Percentiles rank a stretch among this genome's conserved stretches.
Conservation (phyloP, 495 filamentous ascomycete species). For the Massariosphaeria phaeospora region DNA sequence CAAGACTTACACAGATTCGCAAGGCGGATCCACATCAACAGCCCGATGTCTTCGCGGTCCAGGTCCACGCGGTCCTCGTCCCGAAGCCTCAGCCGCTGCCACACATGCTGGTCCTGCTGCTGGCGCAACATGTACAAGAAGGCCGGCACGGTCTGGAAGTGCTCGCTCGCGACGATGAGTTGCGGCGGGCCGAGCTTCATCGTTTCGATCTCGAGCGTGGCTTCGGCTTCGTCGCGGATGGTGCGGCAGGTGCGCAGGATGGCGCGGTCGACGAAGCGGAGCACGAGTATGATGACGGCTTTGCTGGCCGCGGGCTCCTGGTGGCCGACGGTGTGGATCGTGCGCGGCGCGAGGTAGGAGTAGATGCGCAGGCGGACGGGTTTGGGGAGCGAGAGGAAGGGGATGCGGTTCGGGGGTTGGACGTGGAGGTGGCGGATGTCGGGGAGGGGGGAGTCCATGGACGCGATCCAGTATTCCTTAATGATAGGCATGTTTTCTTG, state of each 20-base stretch:
- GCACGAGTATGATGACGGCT: not conserved
- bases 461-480: too few species aligned
- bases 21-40: too few species aligned
- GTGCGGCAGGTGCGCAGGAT: not conserved
- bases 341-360: not conserved
- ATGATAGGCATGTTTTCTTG: too few species aligned
- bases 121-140: not conserved
- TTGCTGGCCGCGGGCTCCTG: not conserved
- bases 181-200: not conserved
- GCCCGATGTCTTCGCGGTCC: too few species aligned
- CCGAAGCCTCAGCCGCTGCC: not conserved
- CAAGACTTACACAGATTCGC: too few species aligned
- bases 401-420: too few species aligned
- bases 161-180: not conserved
- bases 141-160: not conserved
- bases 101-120: not conserved
- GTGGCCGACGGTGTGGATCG: not conserved
- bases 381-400: not conserved
- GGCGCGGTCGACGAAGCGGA: not conserved
- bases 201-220: not conserved
- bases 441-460: too few species aligned
- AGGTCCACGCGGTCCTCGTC: too few species aligned
- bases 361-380: not conserved
- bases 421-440: too few species aligned
- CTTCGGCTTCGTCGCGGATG: not conserved